Evolutionary conservation across 805 yeast genomes (phyloP), one percentile per base, ranked within the genome.

Genomic region (Candida saitoana): DNA sequence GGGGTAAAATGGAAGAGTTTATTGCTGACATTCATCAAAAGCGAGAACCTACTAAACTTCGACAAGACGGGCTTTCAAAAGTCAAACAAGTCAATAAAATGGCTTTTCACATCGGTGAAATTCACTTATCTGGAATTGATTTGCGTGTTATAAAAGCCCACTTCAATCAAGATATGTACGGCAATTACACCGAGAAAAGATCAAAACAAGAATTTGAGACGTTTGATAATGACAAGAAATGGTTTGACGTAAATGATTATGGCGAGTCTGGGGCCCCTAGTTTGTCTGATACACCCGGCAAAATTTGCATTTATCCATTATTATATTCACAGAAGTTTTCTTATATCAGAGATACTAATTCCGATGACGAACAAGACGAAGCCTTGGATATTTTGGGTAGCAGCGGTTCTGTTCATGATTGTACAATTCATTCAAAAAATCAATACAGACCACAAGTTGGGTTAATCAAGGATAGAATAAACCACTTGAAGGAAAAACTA

Each of bases 251-350:
- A 2, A 57, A 74, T 20, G 90, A 84, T 56, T 82, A 69, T 46
- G 73, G 73, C 34, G 90, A 84, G 51, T 74, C 80, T 1, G 76
- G 71, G 39, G 51, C 66, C 5, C 66, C 77, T 0, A 52, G 71
- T 3, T 45, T 74, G 5, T 54, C 57, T 7, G 56, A 60, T 1
- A 58, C 59, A 38, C 52, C 60, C 3, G 67, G 82, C 44, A 34
- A 51, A 9, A 68, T 87, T 36, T 65, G 62, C 11, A 74, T 83
- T 2, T 54, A 65, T 34, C 91, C 95, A 2, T 61, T 89, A 47
- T 52, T 87, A 50, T 79, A 66, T 58, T 71, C 95, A 0, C 86
- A 91, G 4, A 66, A 78, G 34, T 82, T 89, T 55, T 69, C 82
- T 2, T 90, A 87, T 57, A 65, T 76, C 46, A 71, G 91, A 38